Percentiles rank a stretch among this genome's conserved stretches.
phyloP scores from a whole-genome alignment of 2,329 filamentous ascomycete genomes.

The Fusarium brachygibbosum region DNA sequence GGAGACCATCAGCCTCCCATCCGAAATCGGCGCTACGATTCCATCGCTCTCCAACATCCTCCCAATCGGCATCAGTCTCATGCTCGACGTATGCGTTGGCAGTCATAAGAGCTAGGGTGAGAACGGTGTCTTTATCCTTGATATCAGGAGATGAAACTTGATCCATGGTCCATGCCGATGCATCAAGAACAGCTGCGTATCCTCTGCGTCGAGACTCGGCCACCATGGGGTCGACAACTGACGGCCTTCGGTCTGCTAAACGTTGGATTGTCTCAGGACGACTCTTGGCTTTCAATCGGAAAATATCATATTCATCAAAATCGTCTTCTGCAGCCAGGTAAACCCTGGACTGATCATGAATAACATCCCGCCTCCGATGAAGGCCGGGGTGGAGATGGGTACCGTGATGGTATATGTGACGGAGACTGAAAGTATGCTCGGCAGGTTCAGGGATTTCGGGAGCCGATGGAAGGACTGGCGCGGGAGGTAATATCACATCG shows the following conservation, averaged over 20 bases:
- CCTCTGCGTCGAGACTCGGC: constrained; percentile 78
- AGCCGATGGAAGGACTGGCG: constrained; percentile 57
- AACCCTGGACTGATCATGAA: constrained; percentile 65
- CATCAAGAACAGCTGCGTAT: constrained; percentile 74
- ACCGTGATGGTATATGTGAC: constrained; percentile 94
- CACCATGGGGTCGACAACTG: constrained; percentile 83
- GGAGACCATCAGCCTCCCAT: constrained; percentile 89
- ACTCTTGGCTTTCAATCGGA: constrained; percentile 73
- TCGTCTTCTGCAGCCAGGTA: constrained; percentile 73
- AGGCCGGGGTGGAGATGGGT: constrained; percentile 82
- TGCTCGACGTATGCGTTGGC: constrained; percentile 88
- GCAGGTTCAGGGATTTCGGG: constrained; percentile 62
- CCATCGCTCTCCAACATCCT: constrained; percentile 82
- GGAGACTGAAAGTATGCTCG: constrained; percentile 76
- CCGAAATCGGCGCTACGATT: constrained; percentile 92
- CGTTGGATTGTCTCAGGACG: constrained; percentile 79
- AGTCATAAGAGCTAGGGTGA: constrained; percentile 89
- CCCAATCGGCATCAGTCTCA: constrained; percentile 81
- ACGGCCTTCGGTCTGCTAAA: constrained; percentile 81
- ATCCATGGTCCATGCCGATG: constrained; percentile 86
- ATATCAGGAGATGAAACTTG: constrained; percentile 83
- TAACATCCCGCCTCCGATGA: constrained; percentile 81
- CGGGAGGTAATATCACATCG: constrained; percentile 60
- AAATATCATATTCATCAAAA: constrained; percentile 64
- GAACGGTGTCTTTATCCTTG: constrained; percentile 84